Conservation (phyloP, 2,329 filamentous ascomycete genomes). For the Alternaria rosae region DNA sequence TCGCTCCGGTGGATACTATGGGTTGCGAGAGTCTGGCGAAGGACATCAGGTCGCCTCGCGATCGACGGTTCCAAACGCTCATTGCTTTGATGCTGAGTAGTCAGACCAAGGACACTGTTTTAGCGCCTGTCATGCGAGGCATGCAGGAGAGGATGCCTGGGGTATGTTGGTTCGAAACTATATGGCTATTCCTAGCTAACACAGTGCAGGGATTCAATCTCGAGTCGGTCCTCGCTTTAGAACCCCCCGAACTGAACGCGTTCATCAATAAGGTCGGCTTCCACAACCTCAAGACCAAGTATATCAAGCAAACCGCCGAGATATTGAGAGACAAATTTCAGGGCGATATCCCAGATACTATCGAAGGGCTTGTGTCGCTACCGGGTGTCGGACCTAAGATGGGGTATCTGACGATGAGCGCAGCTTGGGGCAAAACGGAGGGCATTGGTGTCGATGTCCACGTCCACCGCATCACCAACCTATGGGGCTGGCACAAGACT, state of each 20-base stretch:
- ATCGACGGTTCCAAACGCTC: constrained; percentile 84
- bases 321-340: constrained; percentile 74
- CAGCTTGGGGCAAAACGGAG: constrained; percentile 72
- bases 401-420: constrained; percentile 86
- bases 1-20: constrained; percentile 95
- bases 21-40: constrained; percentile 83
- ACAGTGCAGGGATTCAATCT: constrained; percentile 67
- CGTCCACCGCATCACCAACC: constrained; percentile 91
- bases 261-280: constrained; percentile 88
- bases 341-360: constrained; percentile 81
- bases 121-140: constrained; percentile 79
- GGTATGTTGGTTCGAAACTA: constrained; percentile 23
- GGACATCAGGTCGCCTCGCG: constrained; percentile 56
- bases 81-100: constrained; percentile 88
- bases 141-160: constrained; percentile 75
- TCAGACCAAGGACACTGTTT: constrained; percentile 93
- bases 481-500: constrained; percentile 90
- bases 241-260: constrained; percentile 71
- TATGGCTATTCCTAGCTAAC: not conserved
- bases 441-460: constrained; percentile 96
- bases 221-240: constrained; percentile 76
- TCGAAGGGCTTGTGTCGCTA: constrained; percentile 76
- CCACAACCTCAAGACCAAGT: constrained; percentile 92
- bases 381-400: constrained; percentile 95
- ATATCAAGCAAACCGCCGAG: constrained; percentile 76